These are phyloP conservation scores for Paracamarosporium sp. DNA, from an alignment of 2,329 filamentous ascomycete species.

Conservation along the genomic window DNA sequence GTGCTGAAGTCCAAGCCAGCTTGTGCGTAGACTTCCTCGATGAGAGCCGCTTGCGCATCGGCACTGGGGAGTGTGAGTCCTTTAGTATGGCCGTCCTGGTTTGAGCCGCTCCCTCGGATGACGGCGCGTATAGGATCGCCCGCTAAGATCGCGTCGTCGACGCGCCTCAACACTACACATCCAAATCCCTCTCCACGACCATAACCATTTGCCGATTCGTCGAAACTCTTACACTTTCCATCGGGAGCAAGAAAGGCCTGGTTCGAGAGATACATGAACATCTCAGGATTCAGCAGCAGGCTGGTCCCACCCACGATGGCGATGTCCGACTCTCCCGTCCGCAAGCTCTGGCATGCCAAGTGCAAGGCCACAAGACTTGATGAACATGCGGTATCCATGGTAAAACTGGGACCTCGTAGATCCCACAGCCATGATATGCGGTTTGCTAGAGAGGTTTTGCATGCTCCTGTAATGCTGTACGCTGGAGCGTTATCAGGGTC, in stretches of 20 bases:
- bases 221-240: constrained; percentile 40
- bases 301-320: neutral
- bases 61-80: too few relatives aligned
- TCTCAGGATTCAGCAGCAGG: neutral
- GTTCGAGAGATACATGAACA: neutral
- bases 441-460: too few relatives aligned
- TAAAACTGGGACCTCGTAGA: constrained; percentile 19
- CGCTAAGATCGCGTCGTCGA: constrained; percentile 13
- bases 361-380: constrained; percentile 18
- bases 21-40: too few relatives aligned
- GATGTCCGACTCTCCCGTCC: neutral
- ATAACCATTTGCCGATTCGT: constrained; percentile 65
- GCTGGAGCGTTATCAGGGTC: too few relatives aligned
- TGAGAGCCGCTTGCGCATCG: too few relatives aligned
- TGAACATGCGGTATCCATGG: constrained; percentile 26
- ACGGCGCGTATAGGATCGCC: neutral
- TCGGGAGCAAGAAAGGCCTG: constrained; percentile 31
- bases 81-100: too few relatives aligned
- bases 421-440: constrained; percentile 24
- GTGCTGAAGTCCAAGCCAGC: too few relatives aligned
- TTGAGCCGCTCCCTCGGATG: too few relatives aligned
- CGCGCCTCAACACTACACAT: constrained; percentile 24
- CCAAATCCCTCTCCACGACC: constrained; percentile 65
- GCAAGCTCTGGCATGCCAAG: constrained; percentile 13
- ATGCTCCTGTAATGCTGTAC: too few relatives aligned